Percentiles rank a stretch among this genome's conserved stretches.
These are phyloP conservation scores for Mallotus repandus DNA, from an alignment of 441 rosid species.

Conservation along the genomic window DNA sequence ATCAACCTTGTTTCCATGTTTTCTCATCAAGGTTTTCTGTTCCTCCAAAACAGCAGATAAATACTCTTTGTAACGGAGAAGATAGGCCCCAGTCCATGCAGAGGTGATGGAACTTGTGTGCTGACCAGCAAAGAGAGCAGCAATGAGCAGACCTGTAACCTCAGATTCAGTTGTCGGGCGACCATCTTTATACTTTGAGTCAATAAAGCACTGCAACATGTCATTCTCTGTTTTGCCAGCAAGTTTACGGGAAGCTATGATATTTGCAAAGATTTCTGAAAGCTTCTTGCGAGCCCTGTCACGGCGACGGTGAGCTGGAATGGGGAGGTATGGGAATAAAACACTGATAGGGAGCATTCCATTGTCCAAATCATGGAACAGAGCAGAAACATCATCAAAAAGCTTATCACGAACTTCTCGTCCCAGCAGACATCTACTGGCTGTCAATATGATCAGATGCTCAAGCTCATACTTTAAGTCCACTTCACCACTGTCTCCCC, in stretches of 20 bases:
- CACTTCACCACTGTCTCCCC: conserved; percentile 97
- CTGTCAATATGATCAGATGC: conserved; percentile 95
- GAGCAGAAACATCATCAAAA: conserved; percentile 88
- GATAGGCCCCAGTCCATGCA: conserved; percentile 96
- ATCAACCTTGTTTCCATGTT: conserved; percentile 84
- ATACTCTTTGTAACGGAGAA: conserved; percentile 57
- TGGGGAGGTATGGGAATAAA: conserved; percentile 87
- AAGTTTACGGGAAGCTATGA: conserved; percentile 73
- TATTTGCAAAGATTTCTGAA: conserved; percentile 66
- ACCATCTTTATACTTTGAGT: conserved; percentile 93
- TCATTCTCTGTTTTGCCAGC: conserved; percentile 78
- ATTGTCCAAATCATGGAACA: conserved; percentile 96
- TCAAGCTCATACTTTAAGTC: conserved; percentile 91
- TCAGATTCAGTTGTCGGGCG: conserved; percentile 86
- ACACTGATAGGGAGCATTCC: conserved; percentile 99
- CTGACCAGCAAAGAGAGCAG: conserved; percentile 98
- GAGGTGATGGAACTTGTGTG: conserved; percentile 99
- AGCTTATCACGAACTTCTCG: conserved; percentile 96
- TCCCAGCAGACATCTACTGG: conserved; percentile 96
- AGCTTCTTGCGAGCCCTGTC: conserved; percentile 87
- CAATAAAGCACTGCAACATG: conserved; percentile 96
- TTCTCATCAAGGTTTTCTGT: conserved; percentile 67
- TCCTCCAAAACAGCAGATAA: conserved; percentile 68
- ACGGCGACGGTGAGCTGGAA: conserved; percentile 96
- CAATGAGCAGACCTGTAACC: conserved; percentile 93